phyloP scores from a whole-genome alignment of 805 yeast species.

The Saccharomycopsis javanensis region DNA sequence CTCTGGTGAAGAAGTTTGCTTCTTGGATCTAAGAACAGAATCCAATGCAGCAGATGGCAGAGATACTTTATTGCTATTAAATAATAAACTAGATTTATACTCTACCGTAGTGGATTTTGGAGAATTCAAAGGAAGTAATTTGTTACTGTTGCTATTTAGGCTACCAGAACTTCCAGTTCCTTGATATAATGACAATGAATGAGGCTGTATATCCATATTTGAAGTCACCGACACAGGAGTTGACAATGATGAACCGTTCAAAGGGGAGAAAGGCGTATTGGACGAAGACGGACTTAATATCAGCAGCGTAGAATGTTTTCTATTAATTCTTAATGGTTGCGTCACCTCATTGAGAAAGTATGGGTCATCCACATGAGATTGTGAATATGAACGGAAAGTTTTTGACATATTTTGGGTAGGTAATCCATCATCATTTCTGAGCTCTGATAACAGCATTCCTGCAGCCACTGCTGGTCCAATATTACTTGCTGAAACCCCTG shows the following conservation, averaged over 20 bases:
- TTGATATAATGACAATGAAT: not conserved
- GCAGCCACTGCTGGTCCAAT: not conserved
- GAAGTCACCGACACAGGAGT: not conserved
- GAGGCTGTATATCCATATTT: not conserved
- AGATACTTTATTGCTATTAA: not conserved
- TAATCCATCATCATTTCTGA: not conserved
- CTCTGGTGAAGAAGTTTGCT: not conserved
- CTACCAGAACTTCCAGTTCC: not conserved
- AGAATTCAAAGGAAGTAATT: not conserved
- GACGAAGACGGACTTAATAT: not conserved
- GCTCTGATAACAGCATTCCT: not conserved
- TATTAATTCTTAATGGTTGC: not conserved
- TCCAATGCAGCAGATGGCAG: conserved; percentile 1
- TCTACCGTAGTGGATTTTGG: not conserved
- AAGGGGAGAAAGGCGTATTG: not conserved
- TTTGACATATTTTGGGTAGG: not conserved
- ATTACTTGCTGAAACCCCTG: not conserved
- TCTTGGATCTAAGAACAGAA: not conserved
- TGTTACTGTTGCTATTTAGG: not conserved
- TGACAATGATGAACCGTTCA: not conserved
- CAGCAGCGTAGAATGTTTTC: conserved; percentile 1
- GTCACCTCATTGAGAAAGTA: not conserved
- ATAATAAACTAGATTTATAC: not conserved
- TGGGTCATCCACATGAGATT: not conserved
- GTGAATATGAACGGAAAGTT: not conserved